Conservation (phyloP, 805 yeast species). For the Monosporozyma aerobia region DNA sequence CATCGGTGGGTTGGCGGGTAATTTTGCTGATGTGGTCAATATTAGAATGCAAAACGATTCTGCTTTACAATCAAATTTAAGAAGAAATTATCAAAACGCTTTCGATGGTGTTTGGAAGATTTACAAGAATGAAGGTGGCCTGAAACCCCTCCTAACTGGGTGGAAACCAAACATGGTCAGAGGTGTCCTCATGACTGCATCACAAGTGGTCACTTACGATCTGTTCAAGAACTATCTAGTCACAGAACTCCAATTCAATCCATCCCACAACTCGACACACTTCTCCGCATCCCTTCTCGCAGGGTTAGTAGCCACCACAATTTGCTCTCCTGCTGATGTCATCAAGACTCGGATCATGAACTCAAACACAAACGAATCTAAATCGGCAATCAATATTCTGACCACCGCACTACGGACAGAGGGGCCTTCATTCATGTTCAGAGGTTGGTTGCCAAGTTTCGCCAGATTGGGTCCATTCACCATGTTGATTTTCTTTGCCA, state of each 20-base stretch:
- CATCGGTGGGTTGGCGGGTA: slow-evolving; percentile 76
- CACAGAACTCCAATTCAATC: slow-evolving; percentile 40
- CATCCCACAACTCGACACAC: slow-evolving; percentile 59
- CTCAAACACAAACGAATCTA: slow-evolving; percentile 31
- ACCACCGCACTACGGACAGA: slow-evolving; percentile 50
- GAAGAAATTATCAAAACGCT: slow-evolving; percentile 71
- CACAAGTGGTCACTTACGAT: slow-evolving; percentile 85
- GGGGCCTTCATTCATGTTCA: slow-evolving; percentile 72
- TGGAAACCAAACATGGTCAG: slow-evolving; percentile 68
- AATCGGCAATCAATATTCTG: slow-evolving; percentile 44
- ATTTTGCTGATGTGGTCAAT: slow-evolving; percentile 81
- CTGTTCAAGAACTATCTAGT: slow-evolving; percentile 57
- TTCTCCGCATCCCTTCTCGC: slow-evolving; percentile 72
- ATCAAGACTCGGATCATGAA: slow-evolving; percentile 85
- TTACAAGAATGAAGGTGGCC: slow-evolving; percentile 53
- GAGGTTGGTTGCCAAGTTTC: slow-evolving; percentile 89
- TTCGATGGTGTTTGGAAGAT: slow-evolving; percentile 64
- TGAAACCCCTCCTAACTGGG: slow-evolving; percentile 56
- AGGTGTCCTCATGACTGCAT: slow-evolving; percentile 82
- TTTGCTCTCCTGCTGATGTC: slow-evolving; percentile 89
- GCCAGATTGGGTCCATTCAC: slow-evolving; percentile 80
- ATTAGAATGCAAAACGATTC: slow-evolving; percentile 89
- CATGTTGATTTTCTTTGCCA: slow-evolving; percentile 56
- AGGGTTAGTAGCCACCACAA: slow-evolving; percentile 82
- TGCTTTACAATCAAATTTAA: slow-evolving; percentile 49